Evolutionary conservation across 2,329 filamentous ascomycete species (phyloP), one percentile per base, ranked within the genome.

Genomic region (Pseudogymnoascus sp.): DNA sequence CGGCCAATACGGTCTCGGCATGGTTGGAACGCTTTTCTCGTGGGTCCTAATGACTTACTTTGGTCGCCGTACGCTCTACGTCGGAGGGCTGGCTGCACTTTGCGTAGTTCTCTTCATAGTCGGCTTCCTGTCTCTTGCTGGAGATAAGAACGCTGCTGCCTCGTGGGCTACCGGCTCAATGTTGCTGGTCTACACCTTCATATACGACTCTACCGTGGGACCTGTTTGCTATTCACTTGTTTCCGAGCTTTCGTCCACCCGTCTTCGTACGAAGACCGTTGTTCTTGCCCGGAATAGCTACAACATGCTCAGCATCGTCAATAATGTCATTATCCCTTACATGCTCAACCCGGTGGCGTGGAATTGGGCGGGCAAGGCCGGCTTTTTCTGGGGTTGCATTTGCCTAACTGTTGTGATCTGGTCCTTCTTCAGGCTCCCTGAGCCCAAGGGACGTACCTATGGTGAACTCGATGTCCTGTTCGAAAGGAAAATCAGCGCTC

Each of bases 351-450:
- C 65, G n/a, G 81, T 79, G 1, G 88, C 85, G 0, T 95, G 91
- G 91, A 79, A 93, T 74, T 95, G 91, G 91, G 80, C 84, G 65
- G 93, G 92, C 75, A 92, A 82, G 69, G 84, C 90, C 1, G 91
- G 91, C 35, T 93, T 94, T 76, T 94, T 95, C 79, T 95, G 90
- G 91, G 81, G 81, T 80, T 91, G 89, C 0, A 85, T 89, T 62
- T 92, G 89, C 77, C 90, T 91, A 76, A 75, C 86, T 62, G 94
- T 90, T 77, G 85, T 92, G 69, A 76, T 94, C 13, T 96, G 93
- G 76, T 88, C 88, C 0, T 92, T 84, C 71, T 92, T 91, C 79
- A 83, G 89, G n/a, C 79, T 92, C 0, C 91, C 91, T 0, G 91
- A 96, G 72, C 90, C 91, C 0, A 80, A 79, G 3, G 91, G 89